Evolutionary conservation across 2,329 filamentous ascomycete genomes (phyloP), one percentile per base, ranked within the genome.

Genomic region (Thielaviopsis euricoi): DNA sequence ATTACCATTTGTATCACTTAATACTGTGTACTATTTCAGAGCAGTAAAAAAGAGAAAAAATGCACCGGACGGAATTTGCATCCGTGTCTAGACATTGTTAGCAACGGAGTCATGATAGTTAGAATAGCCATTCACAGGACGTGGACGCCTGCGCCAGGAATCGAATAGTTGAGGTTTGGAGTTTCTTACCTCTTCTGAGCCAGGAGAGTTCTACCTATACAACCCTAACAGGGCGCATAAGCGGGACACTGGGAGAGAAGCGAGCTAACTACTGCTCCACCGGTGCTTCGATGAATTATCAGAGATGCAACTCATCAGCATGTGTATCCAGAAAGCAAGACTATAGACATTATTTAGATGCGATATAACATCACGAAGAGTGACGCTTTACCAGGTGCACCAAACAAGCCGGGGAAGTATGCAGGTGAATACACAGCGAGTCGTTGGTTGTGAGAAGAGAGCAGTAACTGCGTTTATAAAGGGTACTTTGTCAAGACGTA

Each of bases 221-320:
- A n/a, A 43, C 13, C 13, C 37, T 29, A 23, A 43, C 10, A 13
- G 6, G 40, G 49, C 21, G 9, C 37, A 40, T 46, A 21, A 55
- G 40, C 13, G 37, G 26, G 46, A 48, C 46, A 43, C 53, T 55
- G 53, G 53, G 53, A 48, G 40, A 55, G 53, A 55, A 55, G 53
- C 53, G 46, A 55, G 53, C 53, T 55, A 55, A 55, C 53, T 55
- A 55, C 53, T 55, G 53, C 53, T 55, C 53, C 53, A 55, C 53
- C 53, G 53, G 40, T 55, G 53, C n/a, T n/a, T n/a, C 53, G 53
- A 40, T 29, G 22, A 54, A 25, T 33, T 33, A 40, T n/a, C 33
- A 21, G 33, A 54, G 52, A 54, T 54, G 25, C 52, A 54, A 33
- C 7, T 33, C 29, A 33, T 33, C 29, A 10, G 12, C 25, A 33